Conservation (phyloP, 768 basidiomycete genomes). For the Pulveroboletus sp. region DNA sequence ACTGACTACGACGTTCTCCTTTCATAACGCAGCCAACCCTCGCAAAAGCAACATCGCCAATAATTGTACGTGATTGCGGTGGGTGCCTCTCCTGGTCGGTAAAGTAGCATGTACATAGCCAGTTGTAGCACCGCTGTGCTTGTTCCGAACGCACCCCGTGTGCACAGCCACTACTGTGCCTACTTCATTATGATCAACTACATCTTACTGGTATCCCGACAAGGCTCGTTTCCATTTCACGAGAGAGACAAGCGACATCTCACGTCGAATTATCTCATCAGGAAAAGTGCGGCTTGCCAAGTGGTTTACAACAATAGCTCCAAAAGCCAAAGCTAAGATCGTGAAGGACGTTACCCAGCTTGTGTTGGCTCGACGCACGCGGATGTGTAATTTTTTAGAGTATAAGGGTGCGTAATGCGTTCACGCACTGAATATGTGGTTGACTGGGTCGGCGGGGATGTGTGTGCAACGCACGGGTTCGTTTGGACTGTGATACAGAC, state of each 20-base stretch:
- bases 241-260: constrained; percentile 1
- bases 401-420: constrained; percentile 70
- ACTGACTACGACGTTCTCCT: constrained; percentile 9
- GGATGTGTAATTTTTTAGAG: constrained; percentile 96
- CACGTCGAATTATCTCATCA: constrained; percentile 28
- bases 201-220: constrained; percentile 88
- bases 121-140: too few species aligned
- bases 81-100: not conserved
- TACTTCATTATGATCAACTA: constrained; percentile 72
- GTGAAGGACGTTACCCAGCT: constrained; percentile 94
- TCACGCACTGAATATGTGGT: constrained; percentile 21
- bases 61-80: not conserved
- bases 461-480: not conserved
- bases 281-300: constrained; percentile 93
- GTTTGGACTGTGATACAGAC: constrained; percentile 36
- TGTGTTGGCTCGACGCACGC: constrained; percentile 78
- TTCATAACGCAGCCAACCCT: not conserved
- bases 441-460: constrained; percentile 11
- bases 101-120: not conserved
- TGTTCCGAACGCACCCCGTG: too few species aligned
- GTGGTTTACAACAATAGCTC: constrained; percentile 86
- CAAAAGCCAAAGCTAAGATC: constrained; percentile 83
- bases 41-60: not conserved
- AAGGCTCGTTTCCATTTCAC: constrained; percentile 50
- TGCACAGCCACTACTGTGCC: constrained; percentile 23